phyloP scores from a whole-genome alignment of 83 land plant species.

The Thuja plicata region DNA sequence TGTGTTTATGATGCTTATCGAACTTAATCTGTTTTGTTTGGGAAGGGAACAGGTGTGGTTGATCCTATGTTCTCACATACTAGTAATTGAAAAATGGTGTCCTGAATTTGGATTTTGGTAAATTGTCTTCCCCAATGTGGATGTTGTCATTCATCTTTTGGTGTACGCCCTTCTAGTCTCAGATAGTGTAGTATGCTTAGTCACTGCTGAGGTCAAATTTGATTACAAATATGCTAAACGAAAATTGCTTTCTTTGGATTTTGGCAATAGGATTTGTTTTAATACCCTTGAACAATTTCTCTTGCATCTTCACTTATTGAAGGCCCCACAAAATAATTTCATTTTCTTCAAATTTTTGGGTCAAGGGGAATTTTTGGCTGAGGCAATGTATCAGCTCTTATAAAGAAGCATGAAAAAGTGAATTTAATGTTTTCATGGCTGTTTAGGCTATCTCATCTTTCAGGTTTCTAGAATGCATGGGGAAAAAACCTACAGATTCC shows the following conservation, averaged over 20 bases:
- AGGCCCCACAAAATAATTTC: neutral
- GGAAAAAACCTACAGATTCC: too few species aligned
- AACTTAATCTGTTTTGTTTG: neutral
- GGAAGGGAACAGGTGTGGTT: neutral
- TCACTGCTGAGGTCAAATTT: neutral
- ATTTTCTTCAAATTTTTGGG: neutral
- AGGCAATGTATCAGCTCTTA: too few species aligned
- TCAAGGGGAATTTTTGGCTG: too few species aligned
- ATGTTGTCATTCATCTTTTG: neutral
- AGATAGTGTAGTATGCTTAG: neutral
- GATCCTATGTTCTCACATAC: neutral
- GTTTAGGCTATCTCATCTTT: too few species aligned
- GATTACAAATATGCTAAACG: neutral
- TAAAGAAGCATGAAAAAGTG: too few species aligned
- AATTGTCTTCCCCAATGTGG: neutral
- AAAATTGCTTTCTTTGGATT: neutral
- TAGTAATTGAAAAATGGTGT: neutral
- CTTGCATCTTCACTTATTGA: neutral
- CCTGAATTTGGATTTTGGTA: neutral
- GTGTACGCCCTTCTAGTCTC: neutral
- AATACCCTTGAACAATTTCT: neutral
- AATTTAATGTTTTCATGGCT: too few species aligned
- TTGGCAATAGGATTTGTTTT: neutral
- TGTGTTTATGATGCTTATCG: neutral
- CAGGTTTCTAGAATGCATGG: too few species aligned